Percentiles rank a stretch among this genome's conserved stretches.
Evolutionary conservation across 805 yeast genomes (phyloP).

Genomic region (Starmera caribaea): DNA sequence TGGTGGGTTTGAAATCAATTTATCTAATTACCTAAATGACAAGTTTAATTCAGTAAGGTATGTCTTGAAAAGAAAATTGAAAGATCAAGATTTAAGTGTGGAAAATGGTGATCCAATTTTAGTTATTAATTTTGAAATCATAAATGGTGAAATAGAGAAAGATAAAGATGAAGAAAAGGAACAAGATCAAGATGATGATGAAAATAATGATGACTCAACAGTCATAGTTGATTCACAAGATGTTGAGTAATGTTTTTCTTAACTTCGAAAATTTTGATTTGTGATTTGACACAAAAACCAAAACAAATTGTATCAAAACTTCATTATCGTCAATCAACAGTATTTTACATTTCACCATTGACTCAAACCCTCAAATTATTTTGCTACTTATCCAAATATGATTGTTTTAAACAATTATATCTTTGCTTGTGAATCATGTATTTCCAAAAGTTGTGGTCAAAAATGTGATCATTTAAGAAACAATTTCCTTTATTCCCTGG

Average conservation of each 20-base stretch:
- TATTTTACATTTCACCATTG: background rate
- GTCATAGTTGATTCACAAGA: background rate
- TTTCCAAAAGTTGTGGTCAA: background rate
- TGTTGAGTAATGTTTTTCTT: background rate
- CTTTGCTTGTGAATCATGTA: background rate
- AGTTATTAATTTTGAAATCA: conserved; percentile 10
- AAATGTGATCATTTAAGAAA: background rate
- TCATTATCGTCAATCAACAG: too few relatives aligned
- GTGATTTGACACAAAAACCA: too few relatives aligned
- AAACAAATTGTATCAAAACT: too few relatives aligned
- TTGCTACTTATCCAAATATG: background rate
- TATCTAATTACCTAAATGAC: conserved; percentile 32
- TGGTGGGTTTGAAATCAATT: conserved; percentile 36
- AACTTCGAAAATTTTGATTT: too few relatives aligned
- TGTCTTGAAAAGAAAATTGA: conserved; percentile 23
- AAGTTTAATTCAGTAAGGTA: conserved; percentile 36
- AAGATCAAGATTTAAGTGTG: conserved; percentile 6
- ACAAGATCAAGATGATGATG: background rate
- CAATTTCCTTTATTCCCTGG: background rate
- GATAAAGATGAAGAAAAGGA: background rate
- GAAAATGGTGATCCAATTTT: conserved; percentile 12
- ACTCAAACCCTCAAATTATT: too few relatives aligned
- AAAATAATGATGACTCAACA: background rate
- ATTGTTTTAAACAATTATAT: background rate
- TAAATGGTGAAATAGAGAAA: background rate